These are phyloP conservation scores for Penicillium desertorum DNA, from an alignment of 495 filamentous ascomycete genomes.

Conservation along the genomic window DNA sequence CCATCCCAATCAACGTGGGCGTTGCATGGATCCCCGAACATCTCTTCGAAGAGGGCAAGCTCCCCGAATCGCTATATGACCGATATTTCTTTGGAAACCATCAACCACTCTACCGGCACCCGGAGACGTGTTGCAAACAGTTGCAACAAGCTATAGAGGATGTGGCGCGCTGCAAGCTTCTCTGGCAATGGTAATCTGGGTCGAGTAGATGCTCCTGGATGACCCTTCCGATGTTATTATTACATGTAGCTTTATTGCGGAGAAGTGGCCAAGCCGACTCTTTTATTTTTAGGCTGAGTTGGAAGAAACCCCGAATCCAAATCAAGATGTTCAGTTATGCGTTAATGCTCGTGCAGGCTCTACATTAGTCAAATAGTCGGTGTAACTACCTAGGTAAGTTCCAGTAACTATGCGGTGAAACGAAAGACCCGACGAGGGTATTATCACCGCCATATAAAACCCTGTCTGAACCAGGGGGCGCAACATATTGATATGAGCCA, in stretches of 20 bases:
- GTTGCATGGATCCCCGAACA: neutral
- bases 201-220: neutral
- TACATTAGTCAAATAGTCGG: neutral
- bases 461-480: neutral
- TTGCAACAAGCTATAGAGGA: neutral
- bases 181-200: neutral
- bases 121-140: neutral
- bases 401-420: neutral
- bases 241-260: too few species aligned
- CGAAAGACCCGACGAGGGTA: neutral
- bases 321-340: neutral
- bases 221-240: neutral
- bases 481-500: constrained; percentile 1
- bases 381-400: neutral
- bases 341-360: neutral
- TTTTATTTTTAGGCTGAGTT: too few species aligned
- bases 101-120: neutral
- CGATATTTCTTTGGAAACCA: neutral
- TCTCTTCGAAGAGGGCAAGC: neutral
- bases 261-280: too few species aligned
- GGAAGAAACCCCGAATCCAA: neutral
- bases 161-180: neutral
- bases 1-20: neutral
- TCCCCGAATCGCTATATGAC: neutral
- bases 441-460: neutral